phyloP scores from a whole-genome alignment of 2,329 filamentous ascomycete species.

The Trichophyton benhamiae region DNA sequence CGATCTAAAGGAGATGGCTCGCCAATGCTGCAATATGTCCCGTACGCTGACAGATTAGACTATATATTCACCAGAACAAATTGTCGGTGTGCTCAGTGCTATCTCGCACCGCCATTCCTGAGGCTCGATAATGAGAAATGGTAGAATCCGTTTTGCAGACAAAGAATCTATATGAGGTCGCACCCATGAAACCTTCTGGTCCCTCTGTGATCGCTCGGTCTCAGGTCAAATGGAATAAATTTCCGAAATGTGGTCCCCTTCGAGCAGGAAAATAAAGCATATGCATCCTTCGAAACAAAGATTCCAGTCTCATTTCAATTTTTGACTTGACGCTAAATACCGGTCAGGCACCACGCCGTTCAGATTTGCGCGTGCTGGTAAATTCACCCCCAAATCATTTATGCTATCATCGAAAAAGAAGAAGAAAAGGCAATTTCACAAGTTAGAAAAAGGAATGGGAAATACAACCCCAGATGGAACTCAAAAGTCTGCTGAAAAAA shows the following conservation, averaged over 20 bases:
- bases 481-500: not conserved
- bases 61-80: not conserved
- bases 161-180: not conserved
- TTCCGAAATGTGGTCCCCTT: not conserved
- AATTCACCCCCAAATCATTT: not conserved
- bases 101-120: not conserved
- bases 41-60: not conserved
- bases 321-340: not conserved
- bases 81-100: not conserved
- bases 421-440: not conserved
- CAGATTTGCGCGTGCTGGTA: not conserved
- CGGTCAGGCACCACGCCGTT: not conserved
- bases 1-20: not conserved
- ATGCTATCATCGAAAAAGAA: not conserved
- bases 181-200: not conserved
- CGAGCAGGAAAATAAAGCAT: not conserved
- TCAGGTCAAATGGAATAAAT: conserved; percentile 2
- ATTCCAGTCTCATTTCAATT: not conserved
- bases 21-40: not conserved
- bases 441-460: not conserved
- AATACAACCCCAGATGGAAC: not conserved
- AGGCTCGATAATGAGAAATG: not conserved
- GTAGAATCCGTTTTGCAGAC: not conserved
- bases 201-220: not conserved
- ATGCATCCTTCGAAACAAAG: not conserved